phyloP scores from a whole-genome alignment of 768 basidiomycete species.

The Paxillus ammoniavirescens region DNA sequence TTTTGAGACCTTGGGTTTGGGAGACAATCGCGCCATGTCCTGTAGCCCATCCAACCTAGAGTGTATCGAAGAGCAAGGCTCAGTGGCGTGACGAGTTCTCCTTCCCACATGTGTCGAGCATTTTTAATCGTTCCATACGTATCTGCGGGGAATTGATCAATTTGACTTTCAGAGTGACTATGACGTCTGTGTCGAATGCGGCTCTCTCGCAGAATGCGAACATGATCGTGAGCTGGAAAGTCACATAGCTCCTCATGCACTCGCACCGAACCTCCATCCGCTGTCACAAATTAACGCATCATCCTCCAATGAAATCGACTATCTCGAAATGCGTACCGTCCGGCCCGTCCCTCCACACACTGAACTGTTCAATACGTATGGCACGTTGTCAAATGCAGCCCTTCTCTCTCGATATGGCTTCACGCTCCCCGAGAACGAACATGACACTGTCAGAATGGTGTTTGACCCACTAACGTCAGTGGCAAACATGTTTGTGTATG shows the following conservation, averaged over 20 bases:
- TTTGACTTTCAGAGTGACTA: slow-evolving; percentile 56
- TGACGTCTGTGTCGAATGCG: slow-evolving; percentile 71
- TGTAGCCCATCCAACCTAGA: not conserved
- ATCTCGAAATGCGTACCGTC: slow-evolving; percentile 70
- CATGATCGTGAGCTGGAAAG: slow-evolving; percentile 49
- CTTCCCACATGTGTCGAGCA: slow-evolving; percentile 3
- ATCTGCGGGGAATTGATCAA: slow-evolving; percentile 8
- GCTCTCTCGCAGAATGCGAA: slow-evolving; percentile 62
- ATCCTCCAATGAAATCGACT: slow-evolving; percentile 29
- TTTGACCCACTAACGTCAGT: slow-evolving; percentile 18
- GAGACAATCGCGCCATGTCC: not conserved
- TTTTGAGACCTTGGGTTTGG: not conserved
- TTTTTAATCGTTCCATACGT: slow-evolving; percentile 3
- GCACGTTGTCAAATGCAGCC: slow-evolving; percentile 61
- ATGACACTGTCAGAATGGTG: slow-evolving; percentile 48
- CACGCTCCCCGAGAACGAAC: slow-evolving; percentile 67
- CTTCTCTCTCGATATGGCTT: slow-evolving; percentile 75
- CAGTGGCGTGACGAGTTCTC: no score
- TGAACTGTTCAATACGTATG: slow-evolving; percentile 80
- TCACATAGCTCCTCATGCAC: not conserved
- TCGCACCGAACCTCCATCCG: slow-evolving; percentile 3
- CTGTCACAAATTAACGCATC: slow-evolving; percentile 12
- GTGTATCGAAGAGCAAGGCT: no score
- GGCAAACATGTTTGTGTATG: slow-evolving; percentile 11
- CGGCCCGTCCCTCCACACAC: slow-evolving; percentile 43